Evolutionary conservation across 2,329 filamentous ascomycete species (phyloP), one percentile per base, ranked within the genome.

Genomic region (Ascochyta lentis): DNA sequence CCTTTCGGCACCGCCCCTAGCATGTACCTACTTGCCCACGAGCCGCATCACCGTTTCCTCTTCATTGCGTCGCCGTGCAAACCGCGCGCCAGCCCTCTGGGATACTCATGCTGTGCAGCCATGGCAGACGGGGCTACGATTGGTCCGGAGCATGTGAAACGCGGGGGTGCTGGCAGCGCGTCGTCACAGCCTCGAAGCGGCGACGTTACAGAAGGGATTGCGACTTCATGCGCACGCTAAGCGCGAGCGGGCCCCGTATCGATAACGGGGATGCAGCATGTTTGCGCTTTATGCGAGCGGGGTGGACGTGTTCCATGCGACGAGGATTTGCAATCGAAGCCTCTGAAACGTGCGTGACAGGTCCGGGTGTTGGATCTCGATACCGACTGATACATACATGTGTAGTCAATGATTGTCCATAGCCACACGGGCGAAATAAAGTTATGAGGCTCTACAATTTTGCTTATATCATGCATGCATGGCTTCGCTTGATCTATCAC

Each of bases 41-140:
- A 42, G 53, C 58, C 37, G 55, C 60, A 60, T 63, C 50, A 44
- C 43, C 31, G 56, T 61, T 59, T 56, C 55, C 33, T 27, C 38
- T 55, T 58, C 50, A 58, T 56, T 46, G 51, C 19, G 19, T 42
- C 24, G 16, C 22, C n/a, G 19, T 19, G 19, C 19, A 19, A 19
- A 19, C 19, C 19, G 19, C 19, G 19, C 19, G 19, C 19, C 19
- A 19, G 19, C 19, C 49, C 33, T 45, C 37, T 40, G 56, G 51
- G 56, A 43, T 49, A 42, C 48, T 40, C 43, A 12, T 48, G 41
- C 37, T 48, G 45, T 16, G 13, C 31, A 23, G 50, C 35, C 24
- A 22, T 45, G 16, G 45, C 29, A 49, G 12, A 13, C 31, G 13
- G 3, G 16, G 4, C 13, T 34, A 41, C 44, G 10, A 58, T 58